These are phyloP conservation scores for Globisporangium takayamanum DNA, from an alignment of 352 stramenopile species.

Conservation along the genomic window DNA sequence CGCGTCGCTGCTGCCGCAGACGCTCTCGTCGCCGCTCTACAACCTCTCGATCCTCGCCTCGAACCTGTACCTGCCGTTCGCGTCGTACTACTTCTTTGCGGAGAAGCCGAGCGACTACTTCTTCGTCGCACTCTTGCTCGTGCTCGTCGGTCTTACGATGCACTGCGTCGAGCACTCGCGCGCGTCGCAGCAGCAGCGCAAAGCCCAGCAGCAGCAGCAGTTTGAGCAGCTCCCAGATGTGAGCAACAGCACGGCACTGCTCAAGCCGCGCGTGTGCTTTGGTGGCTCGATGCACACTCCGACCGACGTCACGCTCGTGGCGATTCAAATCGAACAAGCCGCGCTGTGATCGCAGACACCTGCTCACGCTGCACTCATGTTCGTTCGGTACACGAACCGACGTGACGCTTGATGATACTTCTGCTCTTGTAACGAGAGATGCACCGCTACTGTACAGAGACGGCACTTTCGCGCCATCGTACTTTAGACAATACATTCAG, in stretches of 20 bases:
- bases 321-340: slow-evolving; percentile 14
- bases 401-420: too few species aligned
- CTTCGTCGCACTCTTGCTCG: slow-evolving; percentile 17
- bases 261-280: slow-evolving; percentile 20
- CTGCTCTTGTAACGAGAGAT: too few species aligned
- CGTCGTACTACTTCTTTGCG: slow-evolving; percentile 21
- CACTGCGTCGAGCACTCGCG: slow-evolving; percentile 18
- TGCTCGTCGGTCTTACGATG: slow-evolving; percentile 25
- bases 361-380: too few species aligned
- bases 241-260: background rate
- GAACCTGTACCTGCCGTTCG: slow-evolving; percentile 31
- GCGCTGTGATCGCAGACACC: slow-evolving; percentile 2
- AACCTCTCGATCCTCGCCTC: slow-evolving; percentile 30
- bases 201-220: background rate
- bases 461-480: too few species aligned
- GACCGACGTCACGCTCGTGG: slow-evolving; percentile 10
- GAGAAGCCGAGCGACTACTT: slow-evolving; percentile 16
- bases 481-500: too few species aligned
- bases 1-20: slow-evolving; percentile 24
- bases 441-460: too few species aligned
- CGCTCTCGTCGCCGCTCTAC: slow-evolving; percentile 25
- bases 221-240: background rate
- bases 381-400: too few species aligned
- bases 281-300: slow-evolving; percentile 19
- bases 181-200: background rate